Evolutionary conservation across 1,139 yeast species (phyloP).

Genomic region (Yamadazyma songkhlaensis): DNA sequence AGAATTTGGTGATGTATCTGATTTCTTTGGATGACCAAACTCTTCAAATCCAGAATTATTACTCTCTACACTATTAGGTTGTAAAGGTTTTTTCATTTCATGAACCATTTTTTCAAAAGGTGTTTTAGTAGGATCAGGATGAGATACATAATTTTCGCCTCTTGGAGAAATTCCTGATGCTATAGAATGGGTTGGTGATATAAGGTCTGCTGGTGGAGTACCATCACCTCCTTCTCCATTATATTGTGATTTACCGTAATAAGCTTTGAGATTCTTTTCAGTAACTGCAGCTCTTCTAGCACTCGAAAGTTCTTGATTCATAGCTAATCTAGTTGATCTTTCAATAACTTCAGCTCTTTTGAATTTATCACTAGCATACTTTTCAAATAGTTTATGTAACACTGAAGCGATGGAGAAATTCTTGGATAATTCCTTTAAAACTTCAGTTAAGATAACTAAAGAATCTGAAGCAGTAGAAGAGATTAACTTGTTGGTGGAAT

Average conservation of each 20-base stretch:
- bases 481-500: conserved; percentile 54
- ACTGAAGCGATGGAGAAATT: conserved; percentile 46
- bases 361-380: conserved; percentile 44
- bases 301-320: conserved; percentile 34
- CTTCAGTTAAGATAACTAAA: conserved; percentile 49
- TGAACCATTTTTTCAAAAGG: conserved; percentile 34
- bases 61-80: conserved; percentile 1
- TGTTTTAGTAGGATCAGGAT: conserved; percentile 15
- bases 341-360: conserved; percentile 46
- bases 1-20: conserved; percentile 37
- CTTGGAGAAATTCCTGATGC: conserved; percentile 34
- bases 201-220: conserved; percentile 6
- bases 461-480: conserved; percentile 62
- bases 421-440: conserved; percentile 51
- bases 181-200: conserved; percentile 16
- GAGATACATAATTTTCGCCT: conserved; percentile 14
- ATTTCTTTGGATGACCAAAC: conserved; percentile 8
- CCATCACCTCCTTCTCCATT: conserved; percentile 6
- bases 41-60: not conserved
- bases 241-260: conserved; percentile 13
- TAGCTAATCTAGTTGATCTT: conserved; percentile 36
- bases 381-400: conserved; percentile 40
- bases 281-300: conserved; percentile 24
- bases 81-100: conserved; percentile 21
- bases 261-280: conserved; percentile 19